These are phyloP conservation scores for Ramaria sp. DNA, from an alignment of 768 basidiomycete species.

Conservation along the genomic window DNA sequence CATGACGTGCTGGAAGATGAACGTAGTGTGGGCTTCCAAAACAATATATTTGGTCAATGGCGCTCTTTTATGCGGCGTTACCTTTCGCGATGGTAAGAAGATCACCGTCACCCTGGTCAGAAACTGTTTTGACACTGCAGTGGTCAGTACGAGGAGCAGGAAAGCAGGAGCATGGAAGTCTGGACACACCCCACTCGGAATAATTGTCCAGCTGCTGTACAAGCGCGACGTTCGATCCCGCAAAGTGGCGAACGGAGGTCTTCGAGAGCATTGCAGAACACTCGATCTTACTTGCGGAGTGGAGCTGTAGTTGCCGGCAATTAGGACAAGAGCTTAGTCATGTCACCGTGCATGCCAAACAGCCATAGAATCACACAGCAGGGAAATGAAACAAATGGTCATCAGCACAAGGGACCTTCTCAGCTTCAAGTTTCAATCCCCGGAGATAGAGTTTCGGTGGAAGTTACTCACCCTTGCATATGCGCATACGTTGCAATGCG, in stretches of 20 bases:
- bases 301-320: constrained; percentile 99
- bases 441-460: constrained; percentile 39
- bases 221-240: constrained; percentile 94
- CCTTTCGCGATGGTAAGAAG: constrained; percentile 80
- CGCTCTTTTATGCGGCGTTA: constrained; percentile 41
- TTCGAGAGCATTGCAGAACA: constrained; percentile 99
- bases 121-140: constrained; percentile 96
- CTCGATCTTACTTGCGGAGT: constrained; percentile 97
- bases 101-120: constrained; percentile 94
- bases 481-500: constrained; percentile 96
- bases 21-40: not conserved
- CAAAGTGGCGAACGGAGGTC: constrained; percentile 96
- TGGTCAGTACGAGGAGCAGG: not conserved
- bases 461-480: constrained; percentile 77
- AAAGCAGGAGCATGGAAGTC: constrained; percentile 8
- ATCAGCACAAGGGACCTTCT: constrained; percentile 95
- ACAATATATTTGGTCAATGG: not conserved
- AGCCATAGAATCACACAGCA: constrained; percentile 8
- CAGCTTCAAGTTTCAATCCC: constrained; percentile 98
- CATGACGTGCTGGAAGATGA: no score
- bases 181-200: constrained; percentile 87
- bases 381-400: constrained; percentile 16
- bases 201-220: constrained; percentile 97
- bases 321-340: constrained; percentile 97
- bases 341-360: not conserved